Percentiles rank a stretch among this genome's conserved stretches.
phyloP scores from a whole-genome alignment of 805 yeast genomes.

The Tetrapisispora fleetii region DNA sequence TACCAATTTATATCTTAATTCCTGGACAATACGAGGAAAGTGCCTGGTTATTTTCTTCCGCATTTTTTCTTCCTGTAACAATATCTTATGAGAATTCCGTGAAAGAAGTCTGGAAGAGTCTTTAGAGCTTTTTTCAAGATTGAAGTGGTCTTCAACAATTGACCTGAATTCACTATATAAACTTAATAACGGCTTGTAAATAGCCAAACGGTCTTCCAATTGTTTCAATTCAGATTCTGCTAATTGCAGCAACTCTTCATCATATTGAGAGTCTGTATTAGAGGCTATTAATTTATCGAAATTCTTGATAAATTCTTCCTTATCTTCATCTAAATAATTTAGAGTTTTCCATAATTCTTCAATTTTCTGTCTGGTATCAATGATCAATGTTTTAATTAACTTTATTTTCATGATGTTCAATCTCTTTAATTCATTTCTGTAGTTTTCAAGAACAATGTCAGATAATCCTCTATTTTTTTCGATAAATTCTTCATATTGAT shows the following conservation, averaged over 20 bases:
- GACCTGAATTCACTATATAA: slow-evolving; percentile 47
- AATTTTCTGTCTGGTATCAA: slow-evolving; percentile 50
- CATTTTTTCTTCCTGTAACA: slow-evolving; percentile 69
- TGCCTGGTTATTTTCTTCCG: slow-evolving; percentile 58
- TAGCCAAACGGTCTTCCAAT: slow-evolving; percentile 41
- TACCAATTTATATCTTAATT: slow-evolving; percentile 38
- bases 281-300: slow-evolving; percentile 9
- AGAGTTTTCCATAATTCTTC: slow-evolving; percentile 52
- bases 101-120: slow-evolving; percentile 73
- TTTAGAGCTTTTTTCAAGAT: slow-evolving; percentile 58
- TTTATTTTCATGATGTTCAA: slow-evolving; percentile 51
- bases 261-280: slow-evolving; percentile 29
- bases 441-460: slow-evolving; percentile 37
- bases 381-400: slow-evolving; percentile 58
- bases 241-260: slow-evolving; percentile 49
- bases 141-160: slow-evolving; percentile 48
- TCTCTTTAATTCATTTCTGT: slow-evolving; percentile 46
- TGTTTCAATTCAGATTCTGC: slow-evolving; percentile 55
- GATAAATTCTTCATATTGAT: slow-evolving; percentile 34
- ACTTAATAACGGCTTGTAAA: slow-evolving; percentile 45
- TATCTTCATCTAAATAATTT: slow-evolving; percentile 46
- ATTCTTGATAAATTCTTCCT: slow-evolving; percentile 36
- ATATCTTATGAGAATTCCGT: slow-evolving; percentile 66
- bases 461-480: slow-evolving; percentile 38
- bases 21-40: slow-evolving; percentile 53